Base-by-base conservation (phyloP, 2,329 filamentous ascomycete species). In the Apiospora aurea region DNA sequence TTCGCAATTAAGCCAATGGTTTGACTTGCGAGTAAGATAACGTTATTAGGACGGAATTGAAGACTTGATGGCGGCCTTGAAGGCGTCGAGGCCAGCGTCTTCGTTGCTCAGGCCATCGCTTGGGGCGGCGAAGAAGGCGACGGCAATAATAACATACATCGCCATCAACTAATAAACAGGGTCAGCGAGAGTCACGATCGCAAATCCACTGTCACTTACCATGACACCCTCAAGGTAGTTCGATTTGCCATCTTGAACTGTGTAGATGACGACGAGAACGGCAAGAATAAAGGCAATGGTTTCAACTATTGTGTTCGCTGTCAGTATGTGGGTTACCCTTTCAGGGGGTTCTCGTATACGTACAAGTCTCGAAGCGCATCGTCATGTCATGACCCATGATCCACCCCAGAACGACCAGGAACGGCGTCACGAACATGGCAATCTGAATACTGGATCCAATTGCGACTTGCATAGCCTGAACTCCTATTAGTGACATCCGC, bases 151-250 rank as follows among this genome's bases (percentile, higher is more conserved):
- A 67, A 86, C 77, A 78, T 90, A 91, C 21, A 91, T 82, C 29
- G 83, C 84, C 72, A 86, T 81, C 69, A 87, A 79, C 82, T 83
- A 70, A 34, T 69, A 34, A 34, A 16, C 4, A 46, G 7, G n/a
- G 34, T 26, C 26, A 46, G 67, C 44, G 4, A 46, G 38, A 2
- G 4, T 51, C 13, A 14, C n/a, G 6, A 14, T 51, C 11, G 2
- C 11, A 14, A 10, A 26, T 14, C 13, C n/a, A 26, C n/a, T n/a
- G n/a, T 21, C 13, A 73, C 82, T 76, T 80, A 91, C 87, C 89
- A 96, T 93, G 67, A 92, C 92, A 64, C 93, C 93, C 81, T 96
- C 93, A 29, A 96, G 88, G 76, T 96, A 96, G 81, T 96, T 96
- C 18, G 91, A 94, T 81, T 93, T 94, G 78, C 94, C 94, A 78